phyloP scores from a whole-genome alignment of 2,329 filamentous ascomycete genomes.

The Aureobasidium sp. region DNA sequence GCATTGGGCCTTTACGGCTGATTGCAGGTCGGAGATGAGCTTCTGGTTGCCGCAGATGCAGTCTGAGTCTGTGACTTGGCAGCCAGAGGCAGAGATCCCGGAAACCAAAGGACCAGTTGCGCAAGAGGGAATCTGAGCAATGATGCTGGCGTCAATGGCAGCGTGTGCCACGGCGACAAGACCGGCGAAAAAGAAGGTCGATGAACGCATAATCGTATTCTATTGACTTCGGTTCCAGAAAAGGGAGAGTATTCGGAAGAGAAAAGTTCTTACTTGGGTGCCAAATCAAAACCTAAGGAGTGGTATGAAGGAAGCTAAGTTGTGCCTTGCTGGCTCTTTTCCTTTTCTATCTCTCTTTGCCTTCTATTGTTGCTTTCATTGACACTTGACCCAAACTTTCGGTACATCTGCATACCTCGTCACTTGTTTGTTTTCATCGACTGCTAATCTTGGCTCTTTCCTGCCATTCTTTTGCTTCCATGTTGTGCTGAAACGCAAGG shows the following conservation, averaged over 20 bases:
- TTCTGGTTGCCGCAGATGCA: conserved; percentile 11
- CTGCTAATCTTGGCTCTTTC: neutral
- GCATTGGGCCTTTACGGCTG: neutral
- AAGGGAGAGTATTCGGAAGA: neutral
- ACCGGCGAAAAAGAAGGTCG: neutral
- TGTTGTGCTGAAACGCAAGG: neutral
- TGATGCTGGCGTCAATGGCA: neutral
- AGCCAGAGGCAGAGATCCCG: neutral
- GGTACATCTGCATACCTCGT: conserved; percentile 1
- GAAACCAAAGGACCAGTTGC: neutral
- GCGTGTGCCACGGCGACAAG: conserved; percentile 1
- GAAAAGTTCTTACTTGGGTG: neutral
- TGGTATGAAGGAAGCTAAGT: conserved; percentile 4
- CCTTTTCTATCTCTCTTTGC: neutral
- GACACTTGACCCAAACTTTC: neutral
- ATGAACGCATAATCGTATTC: neutral
- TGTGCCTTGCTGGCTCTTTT: neutral
- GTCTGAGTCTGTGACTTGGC: neutral
- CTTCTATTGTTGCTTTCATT: neutral
- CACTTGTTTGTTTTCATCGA: conserved; percentile 10
- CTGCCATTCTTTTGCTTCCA: neutral
- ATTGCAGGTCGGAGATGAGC: neutral
- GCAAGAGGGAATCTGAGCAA: conserved; percentile 3
- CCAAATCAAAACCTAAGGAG: neutral
- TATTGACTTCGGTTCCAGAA: neutral